These are phyloP conservation scores for Thraustochytrium sp. DNA, from an alignment of 352 stramenopile genomes.

Conservation along the genomic window DNA sequence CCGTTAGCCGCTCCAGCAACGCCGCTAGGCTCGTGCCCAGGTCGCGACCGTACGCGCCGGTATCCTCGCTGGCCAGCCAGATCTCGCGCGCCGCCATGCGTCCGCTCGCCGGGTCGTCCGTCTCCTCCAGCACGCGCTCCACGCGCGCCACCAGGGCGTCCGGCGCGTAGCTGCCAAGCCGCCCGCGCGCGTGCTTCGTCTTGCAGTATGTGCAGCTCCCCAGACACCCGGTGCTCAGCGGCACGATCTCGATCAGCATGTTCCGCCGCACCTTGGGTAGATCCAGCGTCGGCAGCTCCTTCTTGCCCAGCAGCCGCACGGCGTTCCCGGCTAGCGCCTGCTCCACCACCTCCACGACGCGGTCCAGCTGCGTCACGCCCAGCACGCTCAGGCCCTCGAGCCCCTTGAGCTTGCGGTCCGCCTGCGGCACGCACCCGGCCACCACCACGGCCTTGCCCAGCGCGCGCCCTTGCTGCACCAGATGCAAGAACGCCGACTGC, in stretches of 20 bases:
- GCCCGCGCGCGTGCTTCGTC: conserved; percentile 79
- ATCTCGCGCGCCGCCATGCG: conserved; percentile 78
- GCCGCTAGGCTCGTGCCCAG: conserved; percentile 68
- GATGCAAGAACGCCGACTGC: conserved; percentile 78
- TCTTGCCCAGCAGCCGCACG: conserved; percentile 69
- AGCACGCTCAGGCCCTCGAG: conserved; percentile 75
- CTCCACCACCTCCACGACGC: conserved; percentile 80
- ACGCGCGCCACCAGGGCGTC: conserved; percentile 68
- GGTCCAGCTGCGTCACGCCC: conserved; percentile 80
- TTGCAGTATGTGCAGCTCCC: conserved; percentile 87
- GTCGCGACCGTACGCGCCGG: conserved; percentile 80
- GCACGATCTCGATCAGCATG: conserved; percentile 82
- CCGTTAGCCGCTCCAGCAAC: conserved; percentile 63
- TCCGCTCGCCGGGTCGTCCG: not conserved
- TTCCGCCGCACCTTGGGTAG: conserved; percentile 85
- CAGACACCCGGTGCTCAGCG: conserved; percentile 79
- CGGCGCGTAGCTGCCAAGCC: conserved; percentile 73
- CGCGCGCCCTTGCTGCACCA: conserved; percentile 68
- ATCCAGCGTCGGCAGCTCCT: conserved; percentile 67
- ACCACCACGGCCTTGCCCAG: conserved; percentile 77
- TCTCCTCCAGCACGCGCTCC: conserved; percentile 57
- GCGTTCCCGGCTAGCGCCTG: conserved; percentile 80
- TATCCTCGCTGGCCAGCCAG: conserved; percentile 83
- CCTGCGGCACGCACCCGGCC: conserved; percentile 80
- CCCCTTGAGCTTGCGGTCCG: conserved; percentile 69